Base-by-base conservation (phyloP, 371 early-diverging fungal genomes). In the Mucor velutinosus region DNA sequence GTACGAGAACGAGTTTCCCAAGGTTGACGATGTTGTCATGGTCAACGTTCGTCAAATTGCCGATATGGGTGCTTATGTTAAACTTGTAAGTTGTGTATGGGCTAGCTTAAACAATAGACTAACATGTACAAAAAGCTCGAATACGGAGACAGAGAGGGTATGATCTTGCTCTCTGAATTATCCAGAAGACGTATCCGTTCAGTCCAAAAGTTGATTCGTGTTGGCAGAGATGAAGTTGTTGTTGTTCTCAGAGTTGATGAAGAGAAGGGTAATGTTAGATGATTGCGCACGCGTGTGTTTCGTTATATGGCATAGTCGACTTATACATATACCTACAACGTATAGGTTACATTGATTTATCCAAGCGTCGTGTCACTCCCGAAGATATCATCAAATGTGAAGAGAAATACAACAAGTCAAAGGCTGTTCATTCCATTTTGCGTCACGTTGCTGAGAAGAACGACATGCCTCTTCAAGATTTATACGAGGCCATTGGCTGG, bases 21-120 rank as follows among this genome's bases (percentile, higher is more conserved):
- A 97, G 81, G 95, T 96, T 62, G 99, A 99, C 66, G 96, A 98
- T 71, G 89, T 98, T 63, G 99, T 99, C 67, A 97, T 99, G 93
- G 99, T 97, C 71, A 98, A 94, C 76, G 98, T 99, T 66, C 91
- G 93, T 63, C 94, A 96, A 76, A 97, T 99, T 78, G 95, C 95
- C 56, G 98, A 98, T 73, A 94, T 99, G 89, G 99, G 99, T 51
- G 98, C 99, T 60, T 97, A 98, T 78, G 97, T 99, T 49, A 91
- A 94, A 75, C 88, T 99, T 65, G 89, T 95, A 76, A 75, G 71
- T 17, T 23, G 27, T 8, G 8, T 3, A 30, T 32, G 19, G 27
- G 15, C 1, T 7, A n/a, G 15, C 30, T 57, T 5, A 30, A 25
- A 19, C 41, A 45, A 30, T 47, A n/a, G 41, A 41, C 41, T 41